Conservation (phyloP, 164 flowering plant species). For the Echeveria elegans region DNA sequence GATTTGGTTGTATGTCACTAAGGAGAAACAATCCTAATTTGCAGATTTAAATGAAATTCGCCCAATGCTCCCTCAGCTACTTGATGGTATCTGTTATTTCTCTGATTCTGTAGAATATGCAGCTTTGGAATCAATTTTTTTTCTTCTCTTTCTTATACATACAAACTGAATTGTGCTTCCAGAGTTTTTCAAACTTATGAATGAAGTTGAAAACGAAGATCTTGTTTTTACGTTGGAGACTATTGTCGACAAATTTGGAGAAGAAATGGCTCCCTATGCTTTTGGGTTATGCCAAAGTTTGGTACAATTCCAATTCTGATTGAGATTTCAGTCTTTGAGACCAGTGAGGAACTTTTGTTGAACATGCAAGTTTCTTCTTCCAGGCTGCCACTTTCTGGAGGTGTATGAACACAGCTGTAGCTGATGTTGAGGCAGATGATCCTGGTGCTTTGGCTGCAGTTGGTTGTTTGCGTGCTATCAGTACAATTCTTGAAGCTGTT, state of each 20-base stretch:
- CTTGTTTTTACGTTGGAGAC: constrained; percentile 97
- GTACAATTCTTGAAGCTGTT: constrained; percentile 96
- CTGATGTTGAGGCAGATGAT: constrained; percentile 93
- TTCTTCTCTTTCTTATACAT: neutral
- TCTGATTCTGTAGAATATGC: neutral
- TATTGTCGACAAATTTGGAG: constrained; percentile 98
- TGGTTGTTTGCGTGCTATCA: constrained; percentile 98
- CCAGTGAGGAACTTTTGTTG: neutral
- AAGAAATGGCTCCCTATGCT: constrained; percentile 99
- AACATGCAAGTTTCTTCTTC: neutral
- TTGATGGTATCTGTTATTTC: constrained; percentile 57
- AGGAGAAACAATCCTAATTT: neutral
- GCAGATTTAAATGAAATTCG: constrained; percentile 92
- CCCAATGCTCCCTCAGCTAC: constrained; percentile 92
- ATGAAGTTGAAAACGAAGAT: constrained; percentile 99
- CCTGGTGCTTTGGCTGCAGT: constrained; percentile 98
- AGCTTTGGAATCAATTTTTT: too few species aligned
- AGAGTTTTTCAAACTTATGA: constrained; percentile 98
- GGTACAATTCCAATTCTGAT: constrained; percentile 29
- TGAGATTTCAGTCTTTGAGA: neutral
- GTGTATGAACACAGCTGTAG: constrained; percentile 82
- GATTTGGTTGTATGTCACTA: too few species aligned
- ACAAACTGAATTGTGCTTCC: constrained; percentile 8
- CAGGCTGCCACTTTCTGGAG: constrained; percentile 99
- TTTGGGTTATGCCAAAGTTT: constrained; percentile 94